Conservation (phyloP, 306 rosid genomes). For the Fagus crenata region DNA sequence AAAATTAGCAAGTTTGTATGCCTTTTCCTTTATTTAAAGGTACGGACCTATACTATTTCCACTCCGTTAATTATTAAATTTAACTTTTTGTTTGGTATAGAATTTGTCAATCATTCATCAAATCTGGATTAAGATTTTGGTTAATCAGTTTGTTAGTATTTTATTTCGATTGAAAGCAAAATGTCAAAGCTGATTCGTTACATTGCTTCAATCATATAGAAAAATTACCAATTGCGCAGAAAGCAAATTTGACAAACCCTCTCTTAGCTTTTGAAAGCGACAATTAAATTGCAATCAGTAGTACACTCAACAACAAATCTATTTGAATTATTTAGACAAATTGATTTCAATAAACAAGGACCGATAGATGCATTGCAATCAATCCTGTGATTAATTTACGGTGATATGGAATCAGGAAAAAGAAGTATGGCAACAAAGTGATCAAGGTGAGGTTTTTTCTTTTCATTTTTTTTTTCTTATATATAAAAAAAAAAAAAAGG, state of each 20-base stretch:
- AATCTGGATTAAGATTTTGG: background rate
- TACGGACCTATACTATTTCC: background rate
- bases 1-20: background rate
- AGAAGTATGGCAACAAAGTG: background rate
- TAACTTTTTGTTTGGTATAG: background rate
- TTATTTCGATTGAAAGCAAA: background rate
- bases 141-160: background rate
- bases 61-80: background rate
- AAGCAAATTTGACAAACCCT: background rate
- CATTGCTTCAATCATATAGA: background rate
- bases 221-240: background rate
- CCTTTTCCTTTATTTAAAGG: background rate
- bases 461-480: background rate
- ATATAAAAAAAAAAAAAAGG: too few relatives aligned
- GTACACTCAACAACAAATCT: background rate
- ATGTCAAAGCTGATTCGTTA: background rate
- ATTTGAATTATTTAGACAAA: background rate
- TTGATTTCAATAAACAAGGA: background rate
- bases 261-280: background rate
- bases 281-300: background rate
- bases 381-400: background rate
- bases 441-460: background rate
- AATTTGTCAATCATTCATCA: background rate
- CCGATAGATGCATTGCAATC: background rate
- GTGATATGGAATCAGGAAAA: background rate